Base-by-base conservation (phyloP, 2,329 filamentous ascomycete species). In the Catunica adiposa region DNA sequence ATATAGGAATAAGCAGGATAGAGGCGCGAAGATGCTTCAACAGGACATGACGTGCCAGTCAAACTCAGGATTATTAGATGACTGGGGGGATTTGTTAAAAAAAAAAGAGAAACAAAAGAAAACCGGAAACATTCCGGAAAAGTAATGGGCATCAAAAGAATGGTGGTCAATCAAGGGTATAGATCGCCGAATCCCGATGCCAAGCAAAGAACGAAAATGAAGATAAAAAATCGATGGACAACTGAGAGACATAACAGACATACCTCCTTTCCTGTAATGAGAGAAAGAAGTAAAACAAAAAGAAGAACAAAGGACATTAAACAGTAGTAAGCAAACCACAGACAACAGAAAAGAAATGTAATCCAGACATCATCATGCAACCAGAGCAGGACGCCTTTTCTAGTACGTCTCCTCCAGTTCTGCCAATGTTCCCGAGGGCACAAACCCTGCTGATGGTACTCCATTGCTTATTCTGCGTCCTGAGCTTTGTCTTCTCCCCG, bases 391-490 rank as follows among this genome's bases (percentile, higher is more conserved):
- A 58, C 47, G 34, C 37, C 34, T 53, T 48, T 47, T 59, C 67
- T 64, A 78, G 60, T 77, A 78, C 7, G 75, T 78, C 69, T 78
- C 75, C 56, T 75, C 75, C 58, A 77, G 64, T 59, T 78, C 75
- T 58, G 69, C 68, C 56, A 77, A 61, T 60, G 68, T 73, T 22
- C 46, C 48, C 9, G 57, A 56, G 2, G 53, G 46, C 37, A 47
- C 50, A 55, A 54, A 59, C 20, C 15, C 40, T 26, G 55, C 25
- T 23, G 59, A 53, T 7, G 60, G 53, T 38, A 66, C 61, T 50
- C 66, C 67, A 56, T 66, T 71, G 62, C 70, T 73, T 44, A 68
- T 70, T 61, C 72, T 69, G 58, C 69, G 68, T 56, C 61, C 51
- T 6, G 50, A 51, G 37, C 56, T 58, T 38, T 56, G 44, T 50